phyloP scores from a whole-genome alignment of 768 basidiomycete species.

The Jaapia argillacea region DNA sequence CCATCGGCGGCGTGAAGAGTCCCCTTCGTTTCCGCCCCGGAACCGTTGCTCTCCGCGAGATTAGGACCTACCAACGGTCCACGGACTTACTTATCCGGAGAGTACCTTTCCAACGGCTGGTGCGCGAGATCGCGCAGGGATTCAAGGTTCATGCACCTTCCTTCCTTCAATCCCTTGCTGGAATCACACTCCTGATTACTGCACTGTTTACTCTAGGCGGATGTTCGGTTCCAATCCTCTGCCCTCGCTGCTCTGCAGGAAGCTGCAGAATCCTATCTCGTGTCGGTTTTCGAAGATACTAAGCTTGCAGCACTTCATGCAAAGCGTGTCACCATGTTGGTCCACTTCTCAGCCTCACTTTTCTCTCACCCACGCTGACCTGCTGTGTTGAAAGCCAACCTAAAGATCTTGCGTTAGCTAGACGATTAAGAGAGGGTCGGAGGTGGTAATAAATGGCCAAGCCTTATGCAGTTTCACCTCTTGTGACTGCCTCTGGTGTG shows the following conservation, averaged over 20 bases:
- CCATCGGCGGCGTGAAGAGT: constrained; percentile 77
- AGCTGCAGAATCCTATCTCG: constrained; percentile 33
- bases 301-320: constrained; percentile 27
- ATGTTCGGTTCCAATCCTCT: constrained; percentile 39
- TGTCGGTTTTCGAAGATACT: constrained; percentile 40
- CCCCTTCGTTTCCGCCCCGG: constrained; percentile 77
- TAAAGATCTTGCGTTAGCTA: too few species aligned
- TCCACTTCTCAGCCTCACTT: too few species aligned
- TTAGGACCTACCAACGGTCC: constrained; percentile 30
- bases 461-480: too few species aligned
- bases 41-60: too few species aligned
- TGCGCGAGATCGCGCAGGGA: constrained; percentile 45
- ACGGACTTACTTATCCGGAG: too few species aligned
- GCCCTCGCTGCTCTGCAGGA: constrained; percentile 31
- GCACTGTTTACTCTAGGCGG: too few species aligned
- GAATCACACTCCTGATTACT: neutral
- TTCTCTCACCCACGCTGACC: too few species aligned
- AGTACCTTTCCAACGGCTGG: constrained; percentile 32
- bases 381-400: too few species aligned
- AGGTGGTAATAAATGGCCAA: too few species aligned
- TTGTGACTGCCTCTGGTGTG: too few species aligned
- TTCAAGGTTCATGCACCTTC: constrained; percentile 26
- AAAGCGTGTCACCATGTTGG: constrained; percentile 21
- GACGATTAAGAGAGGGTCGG: too few species aligned
- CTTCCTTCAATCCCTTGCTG: neutral